A percentile compares a stretch with the other conserved stretches of the same genome.
Evolutionary conservation across 2,329 filamentous ascomycete species (phyloP).

Genomic region (Phialocephala subalpina): DNA sequence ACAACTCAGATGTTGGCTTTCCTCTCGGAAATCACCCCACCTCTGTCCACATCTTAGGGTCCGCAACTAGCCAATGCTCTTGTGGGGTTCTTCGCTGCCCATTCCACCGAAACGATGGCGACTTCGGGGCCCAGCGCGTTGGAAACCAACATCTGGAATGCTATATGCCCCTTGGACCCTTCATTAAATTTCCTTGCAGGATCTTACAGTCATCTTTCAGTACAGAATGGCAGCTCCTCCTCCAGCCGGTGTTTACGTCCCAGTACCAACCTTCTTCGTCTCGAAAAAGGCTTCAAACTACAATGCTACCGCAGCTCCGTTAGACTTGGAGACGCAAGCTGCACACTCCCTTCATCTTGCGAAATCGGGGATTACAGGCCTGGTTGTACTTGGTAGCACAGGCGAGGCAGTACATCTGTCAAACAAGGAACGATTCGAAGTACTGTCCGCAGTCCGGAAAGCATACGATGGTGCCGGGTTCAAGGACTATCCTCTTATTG

Average conservation of each 20-base stretch:
- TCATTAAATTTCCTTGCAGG: neutral
- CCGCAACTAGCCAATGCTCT: conserved; percentile 7
- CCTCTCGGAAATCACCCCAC: neutral
- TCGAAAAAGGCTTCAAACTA: conserved; percentile 39
- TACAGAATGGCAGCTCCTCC: conserved; percentile 39
- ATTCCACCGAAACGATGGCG: conserved; percentile 23
- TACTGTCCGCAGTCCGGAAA: conserved; percentile 61
- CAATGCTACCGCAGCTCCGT: conserved; percentile 35
- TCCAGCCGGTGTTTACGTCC: conserved; percentile 50
- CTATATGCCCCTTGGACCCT: conserved; percentile 9
- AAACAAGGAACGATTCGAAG: conserved; percentile 60
- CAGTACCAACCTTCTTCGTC: conserved; percentile 69
- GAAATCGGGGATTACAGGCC: conserved; percentile 63
- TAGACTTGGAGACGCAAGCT: conserved; percentile 65
- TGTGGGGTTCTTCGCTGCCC: conserved; percentile 18
- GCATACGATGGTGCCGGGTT: conserved; percentile 63
- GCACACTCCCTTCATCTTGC: conserved; percentile 67
- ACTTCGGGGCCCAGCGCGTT: conserved; percentile 6
- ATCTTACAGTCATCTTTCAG: neutral
- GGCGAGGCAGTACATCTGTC: conserved; percentile 70
- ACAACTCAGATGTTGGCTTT: neutral
- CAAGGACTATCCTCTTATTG: conserved; percentile 66
- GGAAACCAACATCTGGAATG: conserved; percentile 6
- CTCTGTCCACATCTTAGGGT: conserved; percentile 12
- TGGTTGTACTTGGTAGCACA: conserved; percentile 69